Conservation (phyloP, 1,284 basidiomycete species). For the Fomitopsis pinicola region DNA sequence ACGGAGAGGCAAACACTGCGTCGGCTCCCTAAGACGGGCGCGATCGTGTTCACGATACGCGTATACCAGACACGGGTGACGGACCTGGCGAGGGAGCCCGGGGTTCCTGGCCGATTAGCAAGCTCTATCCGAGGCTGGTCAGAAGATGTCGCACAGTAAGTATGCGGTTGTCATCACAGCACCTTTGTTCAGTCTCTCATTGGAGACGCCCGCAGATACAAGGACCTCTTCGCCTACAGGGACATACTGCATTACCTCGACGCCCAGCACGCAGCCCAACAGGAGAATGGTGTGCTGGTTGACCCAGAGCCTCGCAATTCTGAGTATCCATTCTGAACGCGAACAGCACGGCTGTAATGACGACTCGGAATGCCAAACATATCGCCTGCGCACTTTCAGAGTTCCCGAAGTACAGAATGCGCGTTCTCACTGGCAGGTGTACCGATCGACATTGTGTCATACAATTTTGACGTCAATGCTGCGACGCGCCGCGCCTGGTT, state of each 20-base stretch:
- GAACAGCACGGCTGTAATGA: not conserved
- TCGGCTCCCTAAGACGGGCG: constrained; percentile 61
- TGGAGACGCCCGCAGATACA: constrained; percentile 38
- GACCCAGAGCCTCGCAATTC: constrained; percentile 9
- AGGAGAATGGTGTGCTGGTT: constrained; percentile 17
- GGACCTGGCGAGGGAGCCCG: constrained; percentile 55
- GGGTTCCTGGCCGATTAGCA: constrained; percentile 64
- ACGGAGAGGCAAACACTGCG: constrained; percentile 73
- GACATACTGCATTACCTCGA: constrained; percentile 50
- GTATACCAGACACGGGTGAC: constrained; percentile 66
- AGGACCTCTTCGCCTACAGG: constrained; percentile 48
- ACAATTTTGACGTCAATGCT: too few species aligned
- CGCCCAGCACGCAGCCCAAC: constrained; percentile 35
- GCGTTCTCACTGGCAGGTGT: too few species aligned
- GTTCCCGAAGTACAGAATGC: too few species aligned
- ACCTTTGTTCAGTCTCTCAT: not conserved
- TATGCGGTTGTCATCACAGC: not conserved
- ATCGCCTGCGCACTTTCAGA: not conserved
- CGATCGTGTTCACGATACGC: constrained; percentile 74
- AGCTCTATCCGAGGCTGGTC: constrained; percentile 69
- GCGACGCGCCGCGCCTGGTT: too few species aligned
- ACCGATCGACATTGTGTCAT: too few species aligned
- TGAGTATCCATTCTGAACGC: constrained; percentile 16
- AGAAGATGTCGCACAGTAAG: constrained; percentile 49
- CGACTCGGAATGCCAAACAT: not conserved